Conservation (phyloP, 2,329 filamentous ascomycete genomes). For the Arthrinium puccinioides region DNA sequence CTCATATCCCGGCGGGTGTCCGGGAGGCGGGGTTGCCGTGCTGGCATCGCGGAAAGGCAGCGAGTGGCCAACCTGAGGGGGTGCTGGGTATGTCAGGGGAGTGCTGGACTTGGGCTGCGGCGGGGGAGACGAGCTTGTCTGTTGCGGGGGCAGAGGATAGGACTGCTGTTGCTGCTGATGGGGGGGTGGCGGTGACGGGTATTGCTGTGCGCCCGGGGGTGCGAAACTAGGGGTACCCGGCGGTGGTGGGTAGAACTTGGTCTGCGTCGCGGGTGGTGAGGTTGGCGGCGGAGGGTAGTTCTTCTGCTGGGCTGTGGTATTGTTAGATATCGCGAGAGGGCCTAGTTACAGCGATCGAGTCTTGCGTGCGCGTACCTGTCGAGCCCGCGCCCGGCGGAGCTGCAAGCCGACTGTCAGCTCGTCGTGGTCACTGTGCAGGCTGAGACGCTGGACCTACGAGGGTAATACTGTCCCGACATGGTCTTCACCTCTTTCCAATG, state of each 20-base stretch:
- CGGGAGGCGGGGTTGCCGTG: slow-evolving; percentile 18
- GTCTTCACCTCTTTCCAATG: slow-evolving; percentile 6
- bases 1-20: slow-evolving; percentile 16
- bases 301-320: slow-evolving; percentile 22
- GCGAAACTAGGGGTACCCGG: slow-evolving; percentile 27
- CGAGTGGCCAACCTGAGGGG: slow-evolving; percentile 18
- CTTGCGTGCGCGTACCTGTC: slow-evolving; percentile 18
- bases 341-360: no score
- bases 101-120: slow-evolving; percentile 15
- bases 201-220: slow-evolving; percentile 22
- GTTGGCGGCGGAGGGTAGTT: slow-evolving; percentile 39
- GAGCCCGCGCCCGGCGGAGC: slow-evolving; percentile 33
- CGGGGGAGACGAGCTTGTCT: slow-evolving; percentile 18
- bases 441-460: slow-evolving; percentile 33
- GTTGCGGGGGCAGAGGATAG: slow-evolving; percentile 21
- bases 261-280: slow-evolving; percentile 37
- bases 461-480: slow-evolving; percentile 40
- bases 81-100: slow-evolving; percentile 26
- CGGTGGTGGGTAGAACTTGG: slow-evolving; percentile 37
- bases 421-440: no score
- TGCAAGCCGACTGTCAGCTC: slow-evolving; percentile 12
- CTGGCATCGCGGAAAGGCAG: slow-evolving; percentile 29
- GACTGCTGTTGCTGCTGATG: slow-evolving; percentile 17
- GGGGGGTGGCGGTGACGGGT: slow-evolving; percentile 20
- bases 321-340: slow-evolving; percentile 11